A percentile compares a stretch with the other conserved stretches of the same genome.
Evolutionary conservation across 495 filamentous ascomycete genomes (phyloP).

Genomic region (Pseudoneurospora amorphoporcata): DNA sequence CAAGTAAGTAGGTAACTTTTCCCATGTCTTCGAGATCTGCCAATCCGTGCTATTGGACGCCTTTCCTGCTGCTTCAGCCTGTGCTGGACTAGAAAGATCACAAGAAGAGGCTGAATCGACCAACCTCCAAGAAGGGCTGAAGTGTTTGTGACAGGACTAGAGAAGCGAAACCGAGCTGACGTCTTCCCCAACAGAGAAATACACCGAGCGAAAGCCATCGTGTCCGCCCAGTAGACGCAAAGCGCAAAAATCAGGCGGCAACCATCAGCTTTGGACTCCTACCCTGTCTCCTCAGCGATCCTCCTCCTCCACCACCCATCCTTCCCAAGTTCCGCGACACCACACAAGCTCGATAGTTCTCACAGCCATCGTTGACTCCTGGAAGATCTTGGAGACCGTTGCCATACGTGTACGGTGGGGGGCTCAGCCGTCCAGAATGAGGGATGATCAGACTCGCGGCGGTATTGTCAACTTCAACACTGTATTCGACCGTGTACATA

Average conservation of each 20-base stretch:
- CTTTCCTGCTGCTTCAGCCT: not conserved
- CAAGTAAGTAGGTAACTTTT: conserved; percentile 22
- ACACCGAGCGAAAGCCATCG: not conserved
- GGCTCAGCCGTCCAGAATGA: not conserved
- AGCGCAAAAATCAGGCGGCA: not conserved
- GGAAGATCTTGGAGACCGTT: not conserved
- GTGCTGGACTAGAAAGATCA: not conserved
- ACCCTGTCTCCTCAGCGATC: not conserved
- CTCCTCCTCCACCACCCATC: not conserved
- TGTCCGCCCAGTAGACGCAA: not conserved
- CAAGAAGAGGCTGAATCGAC: not conserved
- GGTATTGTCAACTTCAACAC: not conserved
- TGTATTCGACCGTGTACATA: not conserved
- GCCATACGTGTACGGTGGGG: not conserved
- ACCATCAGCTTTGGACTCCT: not conserved
- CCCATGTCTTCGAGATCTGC: not conserved
- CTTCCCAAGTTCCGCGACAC: not conserved
- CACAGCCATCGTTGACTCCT: not conserved
- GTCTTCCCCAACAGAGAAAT: not conserved
- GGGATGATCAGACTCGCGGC: not conserved
- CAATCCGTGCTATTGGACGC: not conserved
- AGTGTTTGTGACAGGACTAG: not conserved
- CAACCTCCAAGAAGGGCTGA: not conserved
- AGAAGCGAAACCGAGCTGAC: not conserved
- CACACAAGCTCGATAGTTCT: not conserved